These are phyloP conservation scores for Phanerochaete carnosa DNA, from an alignment of 768 basidiomycete genomes.

Conservation along the genomic window DNA sequence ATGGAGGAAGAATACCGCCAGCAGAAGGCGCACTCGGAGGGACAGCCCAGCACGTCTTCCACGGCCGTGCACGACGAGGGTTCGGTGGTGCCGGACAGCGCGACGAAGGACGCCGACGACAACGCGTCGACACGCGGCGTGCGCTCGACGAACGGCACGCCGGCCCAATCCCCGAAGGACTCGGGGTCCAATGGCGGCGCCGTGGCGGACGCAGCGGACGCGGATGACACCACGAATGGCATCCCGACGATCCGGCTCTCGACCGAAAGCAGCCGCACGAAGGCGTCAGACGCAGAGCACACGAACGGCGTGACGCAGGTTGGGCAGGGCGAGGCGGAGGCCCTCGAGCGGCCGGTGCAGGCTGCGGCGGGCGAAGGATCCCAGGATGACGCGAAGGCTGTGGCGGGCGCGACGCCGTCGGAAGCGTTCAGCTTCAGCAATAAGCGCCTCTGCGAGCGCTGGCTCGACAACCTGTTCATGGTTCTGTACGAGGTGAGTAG, in stretches of 20 bases:
- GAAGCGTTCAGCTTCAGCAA: constrained; percentile 91
- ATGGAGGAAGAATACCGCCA: constrained; percentile 99
- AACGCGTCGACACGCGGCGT: constrained; percentile 70
- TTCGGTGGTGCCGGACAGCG: constrained; percentile 27
- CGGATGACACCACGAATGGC: constrained; percentile 24
- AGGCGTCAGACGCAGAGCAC: constrained; percentile 35
- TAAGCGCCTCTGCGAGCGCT: constrained; percentile 94
- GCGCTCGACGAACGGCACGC: constrained; percentile 31
- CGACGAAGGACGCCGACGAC: constrained; percentile 47
- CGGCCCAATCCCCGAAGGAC: constrained; percentile 21
- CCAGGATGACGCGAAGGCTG: constrained; percentile 20
- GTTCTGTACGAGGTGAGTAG: constrained; percentile 86
- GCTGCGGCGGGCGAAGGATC: constrained; percentile 30
- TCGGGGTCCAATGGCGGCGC: constrained; percentile 11
- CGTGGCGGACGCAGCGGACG: constrained; percentile 23
- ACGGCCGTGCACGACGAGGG: constrained; percentile 65
- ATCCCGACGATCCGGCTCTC: constrained; percentile 61
- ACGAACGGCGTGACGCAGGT: constrained; percentile 39
- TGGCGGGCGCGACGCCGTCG: constrained; percentile 23
- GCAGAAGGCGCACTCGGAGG: constrained; percentile 83
- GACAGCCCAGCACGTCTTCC: constrained; percentile 32
- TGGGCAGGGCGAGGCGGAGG: constrained; percentile 27
- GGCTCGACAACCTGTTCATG: constrained; percentile 99
- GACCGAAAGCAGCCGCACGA: constrained; percentile 44
- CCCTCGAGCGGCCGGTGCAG: constrained; percentile 40